phyloP scores from a whole-genome alignment of 495 filamentous ascomycete genomes.

The Aspergillus leporis region DNA sequence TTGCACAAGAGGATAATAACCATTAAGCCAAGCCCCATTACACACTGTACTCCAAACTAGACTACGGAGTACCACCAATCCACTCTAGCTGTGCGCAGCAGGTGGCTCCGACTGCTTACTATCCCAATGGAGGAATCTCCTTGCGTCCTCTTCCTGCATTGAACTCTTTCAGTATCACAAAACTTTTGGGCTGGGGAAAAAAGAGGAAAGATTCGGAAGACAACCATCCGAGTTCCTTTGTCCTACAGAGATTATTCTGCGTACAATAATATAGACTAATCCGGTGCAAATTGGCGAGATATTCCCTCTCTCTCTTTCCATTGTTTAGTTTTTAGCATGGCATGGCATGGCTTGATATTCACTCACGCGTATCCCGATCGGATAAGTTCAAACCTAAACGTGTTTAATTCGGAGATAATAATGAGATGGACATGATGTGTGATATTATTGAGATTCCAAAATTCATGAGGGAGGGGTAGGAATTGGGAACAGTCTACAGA shows the following conservation, averaged over 20 bases:
- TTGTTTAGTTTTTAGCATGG: not conserved
- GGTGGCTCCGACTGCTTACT: constrained; percentile 15
- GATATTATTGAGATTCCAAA: not conserved
- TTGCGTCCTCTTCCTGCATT: constrained; percentile 19
- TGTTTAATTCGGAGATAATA: constrained; percentile 1
- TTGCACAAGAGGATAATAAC: not conserved
- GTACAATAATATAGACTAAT: too few species aligned
- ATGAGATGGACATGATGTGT: not conserved
- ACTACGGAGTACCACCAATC: not conserved
- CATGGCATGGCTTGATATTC: not conserved
- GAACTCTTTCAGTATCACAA: not conserved
- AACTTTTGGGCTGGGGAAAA: not conserved
- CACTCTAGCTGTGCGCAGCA: constrained; percentile 16
- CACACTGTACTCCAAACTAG: constrained; percentile 5
- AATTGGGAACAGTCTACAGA: not conserved
- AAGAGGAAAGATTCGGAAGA: constrained; percentile 16
- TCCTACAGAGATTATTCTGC: not conserved
- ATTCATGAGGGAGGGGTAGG: not conserved
- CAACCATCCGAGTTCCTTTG: constrained; percentile 22
- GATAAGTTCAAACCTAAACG: not conserved
- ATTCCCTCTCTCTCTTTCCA: too few species aligned
- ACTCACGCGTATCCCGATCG: not conserved
- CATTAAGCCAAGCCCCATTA: not conserved
- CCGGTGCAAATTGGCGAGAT: too few species aligned
- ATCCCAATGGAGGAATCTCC: constrained; percentile 19